These are phyloP conservation scores for Astragalus membranaceus DNA, from an alignment of 306 rosid species.

Conservation along the genomic window DNA sequence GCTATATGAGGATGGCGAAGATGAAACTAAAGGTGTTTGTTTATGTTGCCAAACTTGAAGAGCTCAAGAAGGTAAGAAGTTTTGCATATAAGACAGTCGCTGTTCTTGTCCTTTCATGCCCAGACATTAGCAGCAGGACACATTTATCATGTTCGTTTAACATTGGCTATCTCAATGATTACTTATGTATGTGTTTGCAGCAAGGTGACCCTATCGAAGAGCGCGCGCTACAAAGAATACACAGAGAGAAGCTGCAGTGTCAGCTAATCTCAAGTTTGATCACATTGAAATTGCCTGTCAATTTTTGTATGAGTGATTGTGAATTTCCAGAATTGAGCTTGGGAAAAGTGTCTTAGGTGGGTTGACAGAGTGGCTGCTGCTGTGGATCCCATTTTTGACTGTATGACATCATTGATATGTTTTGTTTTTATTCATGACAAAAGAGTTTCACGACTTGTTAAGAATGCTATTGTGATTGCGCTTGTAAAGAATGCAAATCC, in stretches of 20 bases:
- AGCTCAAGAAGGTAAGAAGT: conserved; percentile 61
- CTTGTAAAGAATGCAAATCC: too few species aligned
- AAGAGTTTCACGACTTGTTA: too few species aligned
- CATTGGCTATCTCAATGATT: not conserved
- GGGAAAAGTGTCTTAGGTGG: conserved; percentile 1
- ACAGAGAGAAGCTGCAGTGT: conserved; percentile 66
- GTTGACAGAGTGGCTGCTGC: conserved; percentile 1
- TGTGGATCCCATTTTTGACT: conserved; percentile 6
- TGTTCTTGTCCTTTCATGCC: not conserved
- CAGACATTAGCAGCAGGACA: not conserved
- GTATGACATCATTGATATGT: too few species aligned
- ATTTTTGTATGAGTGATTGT: conserved; percentile 3
- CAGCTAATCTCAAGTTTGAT: conserved; percentile 66
- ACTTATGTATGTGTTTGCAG: conserved; percentile 34
- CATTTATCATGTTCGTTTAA: not conserved
- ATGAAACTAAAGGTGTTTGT: conserved; percentile 96
- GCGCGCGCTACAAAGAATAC: conserved; percentile 67
- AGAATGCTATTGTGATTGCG: too few species aligned
- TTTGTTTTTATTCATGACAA: too few species aligned
- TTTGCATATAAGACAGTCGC: not conserved
- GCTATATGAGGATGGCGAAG: conserved; percentile 94
- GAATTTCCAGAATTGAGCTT: conserved; percentile 4
- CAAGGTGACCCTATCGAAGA: conserved; percentile 90
- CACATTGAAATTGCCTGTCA: conserved; percentile 52
- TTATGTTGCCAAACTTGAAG: conserved; percentile 86